phyloP scores from a whole-genome alignment of 2,329 filamentous ascomycete genomes.

The Setomelanomma holmii region DNA sequence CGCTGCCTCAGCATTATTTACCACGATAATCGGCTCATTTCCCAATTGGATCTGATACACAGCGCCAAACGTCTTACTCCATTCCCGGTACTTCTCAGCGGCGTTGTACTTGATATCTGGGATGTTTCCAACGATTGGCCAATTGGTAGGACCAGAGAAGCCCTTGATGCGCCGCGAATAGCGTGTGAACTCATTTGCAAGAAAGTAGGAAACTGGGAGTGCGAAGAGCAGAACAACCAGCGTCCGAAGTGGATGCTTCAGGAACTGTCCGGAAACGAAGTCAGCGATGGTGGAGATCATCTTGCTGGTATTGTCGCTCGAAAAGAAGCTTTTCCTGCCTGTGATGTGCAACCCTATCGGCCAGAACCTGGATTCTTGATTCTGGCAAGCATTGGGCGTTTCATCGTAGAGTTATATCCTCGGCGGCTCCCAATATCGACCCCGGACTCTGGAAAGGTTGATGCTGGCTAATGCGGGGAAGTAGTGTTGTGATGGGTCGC shows the following conservation, averaged over 20 bases:
- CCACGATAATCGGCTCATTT: slow-evolving; percentile 54
- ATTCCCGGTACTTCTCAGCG: slow-evolving; percentile 53
- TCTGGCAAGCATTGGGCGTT: neutral
- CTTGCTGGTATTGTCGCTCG: neutral
- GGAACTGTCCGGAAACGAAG: slow-evolving; percentile 28
- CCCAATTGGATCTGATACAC: slow-evolving; percentile 57
- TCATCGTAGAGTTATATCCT: neutral
- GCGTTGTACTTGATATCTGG: slow-evolving; percentile 53
- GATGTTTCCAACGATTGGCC: slow-evolving; percentile 53
- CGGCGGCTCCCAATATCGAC: neutral
- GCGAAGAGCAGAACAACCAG: slow-evolving; percentile 29
- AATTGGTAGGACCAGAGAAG: slow-evolving; percentile 49
- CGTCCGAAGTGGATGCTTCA: slow-evolving; percentile 34
- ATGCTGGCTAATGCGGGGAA: slow-evolving; percentile 24
- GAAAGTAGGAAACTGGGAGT: slow-evolving; percentile 44
- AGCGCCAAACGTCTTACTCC: slow-evolving; percentile 50
- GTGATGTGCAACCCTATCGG: too few relatives aligned
- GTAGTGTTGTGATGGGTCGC: slow-evolving; percentile 3
- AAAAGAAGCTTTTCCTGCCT: neutral
- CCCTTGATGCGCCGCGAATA: slow-evolving; percentile 45
- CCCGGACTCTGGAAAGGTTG: slow-evolving; percentile 1
- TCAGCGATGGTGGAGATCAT: slow-evolving; percentile 42
- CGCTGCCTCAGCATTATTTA: slow-evolving; percentile 52
- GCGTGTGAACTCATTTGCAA: slow-evolving; percentile 48
- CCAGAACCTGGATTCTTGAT: neutral